Evolutionary conservation across 257 asterid species (phyloP), one percentile per base, ranked within the genome.

Genomic region (Nicotiana undulata): DNA sequence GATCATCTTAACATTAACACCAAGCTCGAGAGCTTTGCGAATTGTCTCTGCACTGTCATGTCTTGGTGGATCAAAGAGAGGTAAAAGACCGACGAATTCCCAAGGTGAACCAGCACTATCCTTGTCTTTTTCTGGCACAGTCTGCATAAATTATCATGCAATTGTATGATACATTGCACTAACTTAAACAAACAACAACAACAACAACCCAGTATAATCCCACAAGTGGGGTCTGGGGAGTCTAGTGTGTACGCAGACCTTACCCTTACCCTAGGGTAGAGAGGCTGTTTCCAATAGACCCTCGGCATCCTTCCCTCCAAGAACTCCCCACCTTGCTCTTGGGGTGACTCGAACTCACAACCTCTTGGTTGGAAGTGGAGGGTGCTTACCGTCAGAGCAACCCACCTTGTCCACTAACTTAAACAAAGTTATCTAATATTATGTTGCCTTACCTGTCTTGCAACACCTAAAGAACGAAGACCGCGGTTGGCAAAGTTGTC

Each of bases 41-140:
- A 91, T 91, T 26, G 95, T 91, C 89, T 91, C 95, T 29, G 95
- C 95, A 83, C 95, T 91, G 76, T 91, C 93, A 9, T 91, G 95
- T 81, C 95, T 91, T 29, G 95, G 95, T 60, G 95, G 95, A 81
- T 91, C 95, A 75, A 91, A 91, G 49, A 91, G 75, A 6, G 95
- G 95, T 88, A 91, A 53, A 83, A 91, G 81, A 9, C 95, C 95
- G 4, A 89, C 92, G 77, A 91, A 89, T 67, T 91, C 93, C 95
- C 95, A 91, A 6, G 93, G 89, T 16, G 66, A 82, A 12, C 95
- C 93, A 9, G 66, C 77, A 79, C 90, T 56, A 34, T 91, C 95
- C 61, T 88, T 87, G 10, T 81, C 63, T 74, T 87, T 88, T 75
- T 88, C 93, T 3, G 90, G 87, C 24, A 91, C 52, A 63, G 85